Conservation (phyloP, 2,329 filamentous ascomycete genomes). For the Cryoendolithus antarcticus region DNA sequence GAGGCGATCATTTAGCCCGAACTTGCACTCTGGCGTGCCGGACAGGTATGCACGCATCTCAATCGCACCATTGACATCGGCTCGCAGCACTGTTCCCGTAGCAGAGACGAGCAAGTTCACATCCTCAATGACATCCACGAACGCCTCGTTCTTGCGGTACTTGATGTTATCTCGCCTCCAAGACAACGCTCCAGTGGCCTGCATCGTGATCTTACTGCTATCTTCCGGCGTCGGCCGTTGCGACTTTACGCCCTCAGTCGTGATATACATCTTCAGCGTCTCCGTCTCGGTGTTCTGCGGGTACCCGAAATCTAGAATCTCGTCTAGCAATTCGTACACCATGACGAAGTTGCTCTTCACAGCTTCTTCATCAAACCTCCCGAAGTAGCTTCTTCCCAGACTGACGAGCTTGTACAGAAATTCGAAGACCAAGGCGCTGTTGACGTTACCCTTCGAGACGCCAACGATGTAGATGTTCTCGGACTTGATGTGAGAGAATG, state of each 20-base stretch:
- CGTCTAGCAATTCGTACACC: conserved; percentile 93
- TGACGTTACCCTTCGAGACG: conserved; percentile 97
- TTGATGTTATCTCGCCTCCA: conserved; percentile 97
- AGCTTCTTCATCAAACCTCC: conserved; percentile 97
- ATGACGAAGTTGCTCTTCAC: conserved; percentile 99
- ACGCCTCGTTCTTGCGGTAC: conserved; percentile 98
- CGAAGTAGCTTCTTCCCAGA: conserved; percentile 91
- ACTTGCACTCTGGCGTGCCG: conserved; percentile 97
- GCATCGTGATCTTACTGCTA: conserved; percentile 97
- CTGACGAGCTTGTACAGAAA: conserved; percentile 88
- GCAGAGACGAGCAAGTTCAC: conserved; percentile 99
- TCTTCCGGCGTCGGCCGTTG: conserved; percentile 69
- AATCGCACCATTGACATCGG: conserved; percentile 94
- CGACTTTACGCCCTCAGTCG: conserved; percentile 94
- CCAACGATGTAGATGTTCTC: conserved; percentile 98
- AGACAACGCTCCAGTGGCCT: conserved; percentile 90
- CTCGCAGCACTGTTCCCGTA: conserved; percentile 82
- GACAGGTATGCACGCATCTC: conserved; percentile 97
- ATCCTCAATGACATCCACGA: conserved; percentile 98
- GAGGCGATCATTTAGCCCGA: conserved; percentile 89
- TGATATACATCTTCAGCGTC: conserved; percentile 99
- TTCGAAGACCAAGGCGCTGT: conserved; percentile 94
- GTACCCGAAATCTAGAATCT: conserved; percentile 98
- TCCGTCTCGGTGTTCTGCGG: conserved; percentile 98
- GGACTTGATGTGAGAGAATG: conserved; percentile 98